These are phyloP conservation scores for Paulownia fortunei DNA, from an alignment of 257 asterid genomes.

Conservation along the genomic window DNA sequence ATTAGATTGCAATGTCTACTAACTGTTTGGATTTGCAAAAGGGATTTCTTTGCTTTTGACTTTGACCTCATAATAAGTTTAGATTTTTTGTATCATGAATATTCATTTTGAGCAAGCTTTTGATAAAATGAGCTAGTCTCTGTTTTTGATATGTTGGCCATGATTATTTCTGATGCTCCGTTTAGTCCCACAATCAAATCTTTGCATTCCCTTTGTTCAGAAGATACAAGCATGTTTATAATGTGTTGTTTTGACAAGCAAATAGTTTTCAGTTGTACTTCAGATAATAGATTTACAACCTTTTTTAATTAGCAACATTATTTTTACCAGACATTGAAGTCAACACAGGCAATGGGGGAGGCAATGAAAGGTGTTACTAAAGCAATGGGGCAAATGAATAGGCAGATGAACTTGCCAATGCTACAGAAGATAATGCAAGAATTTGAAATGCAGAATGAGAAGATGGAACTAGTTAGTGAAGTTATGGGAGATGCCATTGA, in stretches of 20 bases:
- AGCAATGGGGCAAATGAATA: constrained; percentile 82
- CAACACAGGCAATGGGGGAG: constrained; percentile 90
- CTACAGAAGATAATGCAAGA: constrained; percentile 78
- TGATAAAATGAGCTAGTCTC: background rate
- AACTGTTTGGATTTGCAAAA: background rate
- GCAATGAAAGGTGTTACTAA: constrained; percentile 82
- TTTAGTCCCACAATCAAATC: too few species aligned
- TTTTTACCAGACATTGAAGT: constrained; percentile 66
- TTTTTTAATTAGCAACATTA: background rate
- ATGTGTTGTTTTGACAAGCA: too few species aligned
- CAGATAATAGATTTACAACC: constrained; percentile 41
- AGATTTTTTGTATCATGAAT: background rate
- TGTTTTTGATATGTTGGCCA: constrained; percentile 10
- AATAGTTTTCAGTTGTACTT: background rate
- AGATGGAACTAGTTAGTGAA: constrained; percentile 76
- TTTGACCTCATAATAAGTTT: background rate
- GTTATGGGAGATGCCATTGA: constrained; percentile 82
- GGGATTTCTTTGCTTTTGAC: background rate
- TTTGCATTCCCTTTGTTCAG: too few species aligned
- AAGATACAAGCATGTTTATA: too few species aligned
- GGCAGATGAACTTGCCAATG: constrained; percentile 77
- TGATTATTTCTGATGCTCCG: too few species aligned
- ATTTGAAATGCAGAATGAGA: constrained; percentile 71
- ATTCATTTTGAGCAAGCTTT: background rate
- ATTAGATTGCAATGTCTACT: too few species aligned